Evolutionary conservation across 2,329 filamentous ascomycete genomes (phyloP), one percentile per base, ranked within the genome.

Genomic region (Reticulascus tulasneorum): DNA sequence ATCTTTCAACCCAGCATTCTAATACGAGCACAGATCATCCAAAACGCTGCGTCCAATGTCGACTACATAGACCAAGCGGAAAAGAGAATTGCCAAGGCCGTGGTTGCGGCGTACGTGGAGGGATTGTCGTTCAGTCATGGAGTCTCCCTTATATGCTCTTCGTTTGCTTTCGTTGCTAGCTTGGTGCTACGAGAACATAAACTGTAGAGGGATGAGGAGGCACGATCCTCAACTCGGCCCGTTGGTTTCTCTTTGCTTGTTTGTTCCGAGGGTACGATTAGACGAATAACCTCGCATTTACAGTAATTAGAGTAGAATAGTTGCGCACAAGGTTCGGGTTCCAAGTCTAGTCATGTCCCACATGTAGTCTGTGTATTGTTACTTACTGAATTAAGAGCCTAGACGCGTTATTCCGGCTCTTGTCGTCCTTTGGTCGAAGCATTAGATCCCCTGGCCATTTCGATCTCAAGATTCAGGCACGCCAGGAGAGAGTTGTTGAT

Each of bases 41-140:
- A 41, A 8, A 47, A 50, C 23, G 54, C 59, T 1, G 44, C 52
- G 8, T 59, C 60, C 4, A 56, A 53, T 23, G 52, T 62, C 10
- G 53, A 53, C 10, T 62, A 55, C 15, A 46, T 62, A 10, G 46
- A 53, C 13, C 44, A 50, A 7, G 39, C 51, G 2, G 49, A 47
- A 3, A 51, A 47, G 2, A 33, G 35, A 1, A 31, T 61, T 2
- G 42, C 53, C 6, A 30, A 50, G 13, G 59, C 53, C 4, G 45
- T 63, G 7, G 49, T 58, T 1, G 47, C 43, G 11, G 52, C 58
- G 4, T 63, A 63, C 35, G 52, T 62, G 3, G 49, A 58, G 19
- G 59, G 59, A 0, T 24, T 63, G 18, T 56, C 54, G 41, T 61
- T 51, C 41, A 59, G 52, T 26, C 59, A 63, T 25, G 45, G 52